Evolutionary conservation across 2,329 filamentous ascomycete species (phyloP), one percentile per base, ranked within the genome.

Genomic region (Cadophora gregata): DNA sequence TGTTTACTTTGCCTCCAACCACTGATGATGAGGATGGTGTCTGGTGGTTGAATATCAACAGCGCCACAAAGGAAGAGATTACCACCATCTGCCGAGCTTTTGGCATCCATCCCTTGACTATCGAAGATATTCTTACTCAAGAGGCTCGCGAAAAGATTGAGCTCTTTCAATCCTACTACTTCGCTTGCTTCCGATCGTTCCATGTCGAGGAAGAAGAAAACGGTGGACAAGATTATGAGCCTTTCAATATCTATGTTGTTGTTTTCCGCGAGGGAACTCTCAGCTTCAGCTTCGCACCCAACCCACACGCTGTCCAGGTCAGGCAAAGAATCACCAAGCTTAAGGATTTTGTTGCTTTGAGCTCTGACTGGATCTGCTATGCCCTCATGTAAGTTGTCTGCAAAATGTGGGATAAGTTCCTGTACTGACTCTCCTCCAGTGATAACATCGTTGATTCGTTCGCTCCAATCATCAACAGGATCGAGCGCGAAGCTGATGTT

Each of bases 321-420:
- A 89, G 95, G 71, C 93, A 92, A 83, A 89, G 96, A 79, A 98
- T 99, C 75, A 90, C 93, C 27, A 91, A 93, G 73, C 84, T 99
- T 64, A 95, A 97, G 76, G 96, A 99, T 76, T 98, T 97, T 76
- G 92, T 98, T 74, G 90, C 94, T 69, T 85, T 99, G 47, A 97
- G 93, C 77, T 94, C 93, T 73, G 96, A 99, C 80, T 99, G 96
- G 95, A 96, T 98, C 73, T 99, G 96, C 83, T 99, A 99, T 77
- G 96, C 96, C 51, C 85, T 99, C 76, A 98, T 99, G 90, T 93
- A 83, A 84, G 90, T 81, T 53, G 36, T 16, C 31, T 16, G 4
- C 6, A 36, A n/a, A 21, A 42, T 10, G 33, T 38, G 7, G 16
- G 36, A 3, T 6, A 14, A 58, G 9, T 38, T 21, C 31, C 3